These are phyloP conservation scores for Colletotrichum godetiae DNA, from an alignment of 2,329 filamentous ascomycete genomes.

Conservation along the genomic window DNA sequence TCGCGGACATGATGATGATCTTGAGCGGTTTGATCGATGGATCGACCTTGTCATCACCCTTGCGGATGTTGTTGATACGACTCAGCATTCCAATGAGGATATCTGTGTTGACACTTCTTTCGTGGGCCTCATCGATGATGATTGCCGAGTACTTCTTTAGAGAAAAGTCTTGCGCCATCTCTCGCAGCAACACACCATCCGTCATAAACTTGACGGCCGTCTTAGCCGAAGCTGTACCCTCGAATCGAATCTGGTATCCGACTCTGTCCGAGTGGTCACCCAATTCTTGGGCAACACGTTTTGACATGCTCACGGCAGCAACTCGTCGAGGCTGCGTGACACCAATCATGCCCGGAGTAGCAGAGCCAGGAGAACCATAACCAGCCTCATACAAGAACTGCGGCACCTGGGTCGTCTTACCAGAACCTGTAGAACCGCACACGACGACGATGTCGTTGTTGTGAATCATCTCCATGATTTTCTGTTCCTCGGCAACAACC, in stretches of 20 bases:
- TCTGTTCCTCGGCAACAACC: constrained; percentile 94
- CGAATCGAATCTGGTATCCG: constrained; percentile 95
- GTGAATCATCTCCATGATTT: constrained; percentile 97
- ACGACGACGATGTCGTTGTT: constrained; percentile 91
- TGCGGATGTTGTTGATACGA: constrained; percentile 86
- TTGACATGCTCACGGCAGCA: constrained; percentile 96
- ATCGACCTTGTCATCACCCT: constrained; percentile 79
- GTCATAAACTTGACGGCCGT: constrained; percentile 99
- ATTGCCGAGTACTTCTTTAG: constrained; percentile 92
- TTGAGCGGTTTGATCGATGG: constrained; percentile 82
- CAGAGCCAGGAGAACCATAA: constrained; percentile 81
- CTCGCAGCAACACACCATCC: constrained; percentile 92
- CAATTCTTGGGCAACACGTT: constrained; percentile 87
- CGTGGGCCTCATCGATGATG: constrained; percentile 96
- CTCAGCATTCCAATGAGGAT: constrained; percentile 98
- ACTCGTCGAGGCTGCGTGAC: constrained; percentile 95
- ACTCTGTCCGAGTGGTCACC: constrained; percentile 82
- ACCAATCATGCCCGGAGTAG: constrained; percentile 91
- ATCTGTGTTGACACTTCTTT: constrained; percentile 97
- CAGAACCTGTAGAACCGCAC: constrained; percentile 94
- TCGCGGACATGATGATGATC: constrained; percentile 98
- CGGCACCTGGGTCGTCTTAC: constrained; percentile 97
- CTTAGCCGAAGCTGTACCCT: constrained; percentile 81
- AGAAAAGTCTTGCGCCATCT: constrained; percentile 89
- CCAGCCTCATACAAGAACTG: constrained; percentile 96